These are phyloP conservation scores for Neofusicoccum umdonicola DNA, from an alignment of 2,329 filamentous ascomycete genomes.

Conservation along the genomic window DNA sequence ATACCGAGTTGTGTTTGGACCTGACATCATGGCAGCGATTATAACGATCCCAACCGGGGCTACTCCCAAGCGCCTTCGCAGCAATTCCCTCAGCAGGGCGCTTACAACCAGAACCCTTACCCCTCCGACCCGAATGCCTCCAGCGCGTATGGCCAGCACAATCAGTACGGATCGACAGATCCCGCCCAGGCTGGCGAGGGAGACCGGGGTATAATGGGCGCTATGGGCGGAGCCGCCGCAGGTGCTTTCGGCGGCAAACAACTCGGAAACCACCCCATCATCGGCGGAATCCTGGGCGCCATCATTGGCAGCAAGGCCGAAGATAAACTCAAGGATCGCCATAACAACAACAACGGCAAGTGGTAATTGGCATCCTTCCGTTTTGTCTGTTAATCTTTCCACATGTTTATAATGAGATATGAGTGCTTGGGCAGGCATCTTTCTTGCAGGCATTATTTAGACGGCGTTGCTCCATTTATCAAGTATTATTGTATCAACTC, in stretches of 20 bases:
- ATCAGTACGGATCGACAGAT: constrained; percentile 35
- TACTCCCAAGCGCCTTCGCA: constrained; percentile 11
- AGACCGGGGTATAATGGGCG: constrained; percentile 58
- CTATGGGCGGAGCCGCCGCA: constrained; percentile 56
- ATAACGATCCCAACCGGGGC: no score
- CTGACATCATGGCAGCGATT: no score
- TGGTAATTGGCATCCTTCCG: no score
- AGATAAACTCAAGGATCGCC: constrained; percentile 45
- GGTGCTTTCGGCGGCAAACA: constrained; percentile 54
- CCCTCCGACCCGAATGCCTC: constrained; percentile 29
- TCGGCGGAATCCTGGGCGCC: constrained; percentile 59
- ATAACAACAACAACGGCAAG: background rate
- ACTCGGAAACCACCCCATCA: background rate
- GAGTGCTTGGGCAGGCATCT: no score
- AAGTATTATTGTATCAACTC: no score
- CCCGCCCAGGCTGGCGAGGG: constrained; percentile 47
- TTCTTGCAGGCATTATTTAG: no score
- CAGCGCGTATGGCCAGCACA: background rate
- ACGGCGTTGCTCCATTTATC: no score
- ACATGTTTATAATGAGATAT: no score
- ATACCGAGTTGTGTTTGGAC: no score
- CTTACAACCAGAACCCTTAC: constrained; percentile 25
- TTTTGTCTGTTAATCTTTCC: no score
- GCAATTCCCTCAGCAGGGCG: constrained; percentile 30
- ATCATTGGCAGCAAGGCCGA: constrained; percentile 56